Evolutionary conservation across 108 stramenopile species (phyloP).

Genomic region (Nannochloropsis gaditana): DNA sequence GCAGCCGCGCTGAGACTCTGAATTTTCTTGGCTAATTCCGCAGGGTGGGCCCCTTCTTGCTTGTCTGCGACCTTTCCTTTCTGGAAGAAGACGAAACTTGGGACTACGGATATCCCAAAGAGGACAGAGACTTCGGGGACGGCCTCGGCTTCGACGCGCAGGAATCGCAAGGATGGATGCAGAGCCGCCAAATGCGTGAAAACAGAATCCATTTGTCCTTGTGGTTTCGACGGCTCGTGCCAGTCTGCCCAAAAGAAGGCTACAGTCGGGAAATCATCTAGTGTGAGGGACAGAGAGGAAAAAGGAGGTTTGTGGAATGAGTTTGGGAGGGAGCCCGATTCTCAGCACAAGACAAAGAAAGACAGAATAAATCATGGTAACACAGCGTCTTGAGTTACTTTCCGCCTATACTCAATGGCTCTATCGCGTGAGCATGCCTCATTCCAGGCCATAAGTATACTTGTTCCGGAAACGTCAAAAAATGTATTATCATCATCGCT

Average conservation of each 20-base stretch:
- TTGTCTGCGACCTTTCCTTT: slow-evolving; percentile 55
- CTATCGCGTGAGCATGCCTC: too few species aligned
- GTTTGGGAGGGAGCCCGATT: neutral
- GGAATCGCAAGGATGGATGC: neutral
- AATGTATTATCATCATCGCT: neutral
- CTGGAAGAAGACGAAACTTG: slow-evolving; percentile 70
- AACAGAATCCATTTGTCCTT: neutral
- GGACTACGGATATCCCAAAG: slow-evolving; percentile 71
- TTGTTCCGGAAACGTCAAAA: too few species aligned
- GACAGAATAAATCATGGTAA: too few species aligned
- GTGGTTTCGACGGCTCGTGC: neutral
- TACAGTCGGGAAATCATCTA: neutral
- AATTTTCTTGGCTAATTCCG: slow-evolving; percentile 47
- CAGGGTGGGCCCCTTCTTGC: slow-evolving; percentile 78
- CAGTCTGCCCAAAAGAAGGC: slow-evolving; percentile 12
- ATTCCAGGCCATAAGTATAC: too few species aligned
- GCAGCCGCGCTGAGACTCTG: slow-evolving; percentile 35
- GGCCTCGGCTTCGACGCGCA: slow-evolving; percentile 67
- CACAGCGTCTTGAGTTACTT: too few species aligned
- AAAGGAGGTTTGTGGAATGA: neutral
- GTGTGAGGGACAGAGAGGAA: neutral
- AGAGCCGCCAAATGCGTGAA: slow-evolving; percentile 10
- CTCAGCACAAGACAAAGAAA: too few species aligned
- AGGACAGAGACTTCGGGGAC: slow-evolving; percentile 51
- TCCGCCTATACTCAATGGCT: too few species aligned